These are phyloP conservation scores for Trematosphaeria pertusa DNA, from an alignment of 2,329 filamentous ascomycete genomes.

Conservation along the genomic window DNA sequence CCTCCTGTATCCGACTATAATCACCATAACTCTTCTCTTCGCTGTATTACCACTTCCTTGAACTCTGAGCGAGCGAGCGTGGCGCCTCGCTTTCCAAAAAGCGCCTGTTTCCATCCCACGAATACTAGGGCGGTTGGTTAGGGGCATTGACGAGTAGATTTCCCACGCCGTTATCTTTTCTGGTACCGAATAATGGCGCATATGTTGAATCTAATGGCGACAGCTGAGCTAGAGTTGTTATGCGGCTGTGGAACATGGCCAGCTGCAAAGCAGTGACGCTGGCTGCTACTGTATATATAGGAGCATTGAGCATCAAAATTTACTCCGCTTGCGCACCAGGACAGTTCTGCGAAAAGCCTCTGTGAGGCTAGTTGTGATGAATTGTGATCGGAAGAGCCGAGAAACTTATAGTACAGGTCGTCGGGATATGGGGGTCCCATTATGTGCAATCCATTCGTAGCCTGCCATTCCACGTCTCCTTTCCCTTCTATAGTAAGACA, in stretches of 20 bases:
- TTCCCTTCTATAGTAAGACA: constrained; percentile 30
- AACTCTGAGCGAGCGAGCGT: constrained; percentile 34
- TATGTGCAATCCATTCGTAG: constrained; percentile 15
- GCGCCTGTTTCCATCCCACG: constrained; percentile 28
- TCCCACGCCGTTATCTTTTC: constrained; percentile 8
- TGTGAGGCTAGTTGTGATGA: neutral
- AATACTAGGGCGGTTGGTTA: constrained; percentile 36
- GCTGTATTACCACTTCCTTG: constrained; percentile 50
- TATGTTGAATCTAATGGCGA: constrained; percentile 22
- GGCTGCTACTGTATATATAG: constrained; percentile 44
- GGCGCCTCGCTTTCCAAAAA: constrained; percentile 30
- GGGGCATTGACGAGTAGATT: constrained; percentile 31
- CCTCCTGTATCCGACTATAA: constrained; percentile 39
- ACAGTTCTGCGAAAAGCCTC: neutral
- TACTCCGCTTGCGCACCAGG: constrained; percentile 21
- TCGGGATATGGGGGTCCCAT: neutral
- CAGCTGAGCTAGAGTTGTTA: constrained; percentile 12
- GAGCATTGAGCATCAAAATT: constrained; percentile 31
- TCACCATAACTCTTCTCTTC: constrained; percentile 47
- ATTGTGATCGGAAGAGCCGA: constrained; percentile 9
- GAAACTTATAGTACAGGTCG: constrained; percentile 10
- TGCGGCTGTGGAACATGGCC: neutral
- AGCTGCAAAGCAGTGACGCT: constrained; percentile 13
- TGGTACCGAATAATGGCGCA: constrained; percentile 22
- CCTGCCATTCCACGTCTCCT: neutral